Base-by-base conservation (phyloP, 164 flowering plant genomes). In the Vitis riparia region DNA sequence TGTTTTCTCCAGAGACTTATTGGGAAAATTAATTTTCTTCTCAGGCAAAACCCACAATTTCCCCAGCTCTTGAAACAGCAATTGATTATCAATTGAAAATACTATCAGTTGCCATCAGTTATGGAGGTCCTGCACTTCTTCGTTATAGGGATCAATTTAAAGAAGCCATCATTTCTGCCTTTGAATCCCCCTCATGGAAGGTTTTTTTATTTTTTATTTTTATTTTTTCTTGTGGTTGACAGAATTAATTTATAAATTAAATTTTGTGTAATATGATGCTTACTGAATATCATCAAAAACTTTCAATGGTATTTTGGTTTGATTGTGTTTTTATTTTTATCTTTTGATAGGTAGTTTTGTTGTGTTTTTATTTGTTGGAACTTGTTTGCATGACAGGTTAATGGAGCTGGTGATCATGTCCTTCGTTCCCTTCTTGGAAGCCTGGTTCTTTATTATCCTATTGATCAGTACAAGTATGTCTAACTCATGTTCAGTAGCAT, bases 151-250 rank as follows among this genome's bases (percentile, higher is more conserved):
- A 89, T 70, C 90, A 86, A 66, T 77, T 96, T 65, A 86, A 85
- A 70, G 98, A 93, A 82, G 93, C 83, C 61, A 89, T 96, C 29
- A 9, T 61, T 51, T 81, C 89, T 57, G 92, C 95, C 13, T 91
- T 96, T 85, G 90, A 93, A 55, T 95, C 91, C 32, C 89, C 97
- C 55, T 96, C 98, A 64, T 96, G 99, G 99, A 96, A 96, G 98
- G 98, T 96, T 68, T 62, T 53, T 52, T 44, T 66, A 29, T 73
- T 11, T 59, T 17, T 61, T 12, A 12, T 48, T 12, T 14, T 59
- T 71, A 9, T 55, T 10, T 13, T 49, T 55, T 10, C 14, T 32
- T 15, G 47, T 61, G 27, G 14, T 44, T 62, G 30, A 32, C 15
- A 29, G 23, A 68, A 17, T 15, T 16, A 37, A 3, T 37, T 37